Evolutionary conservation across 1,284 basidiomycete genomes (phyloP).

Genomic region (Sphagnurus paluster): DNA sequence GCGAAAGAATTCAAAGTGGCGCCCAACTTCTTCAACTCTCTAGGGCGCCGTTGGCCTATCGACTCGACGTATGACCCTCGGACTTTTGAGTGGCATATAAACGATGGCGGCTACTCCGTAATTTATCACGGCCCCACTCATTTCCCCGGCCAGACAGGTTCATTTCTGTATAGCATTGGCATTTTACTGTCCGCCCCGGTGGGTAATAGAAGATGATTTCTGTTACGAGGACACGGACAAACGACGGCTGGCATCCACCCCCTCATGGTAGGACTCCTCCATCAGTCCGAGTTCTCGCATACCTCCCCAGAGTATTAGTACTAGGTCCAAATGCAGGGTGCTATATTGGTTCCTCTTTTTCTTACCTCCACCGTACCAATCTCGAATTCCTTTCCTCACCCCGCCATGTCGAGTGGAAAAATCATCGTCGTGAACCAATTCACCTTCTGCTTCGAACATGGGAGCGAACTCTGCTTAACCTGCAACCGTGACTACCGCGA

Average conservation of each 20-base stretch:
- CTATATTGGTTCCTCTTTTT: neutral
- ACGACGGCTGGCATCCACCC: slow-evolving; percentile 3
- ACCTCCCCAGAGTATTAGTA: slow-evolving; percentile 6
- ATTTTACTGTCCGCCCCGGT: neutral
- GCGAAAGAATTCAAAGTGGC: too few species aligned
- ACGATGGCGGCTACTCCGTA: too few species aligned
- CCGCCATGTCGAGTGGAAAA: slow-evolving; percentile 10
- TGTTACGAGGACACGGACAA: neutral
- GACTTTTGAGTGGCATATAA: too few species aligned
- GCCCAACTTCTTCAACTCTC: too few species aligned
- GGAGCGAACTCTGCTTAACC: slow-evolving; percentile 12
- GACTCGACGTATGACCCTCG: too few species aligned
- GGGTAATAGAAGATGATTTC: neutral
- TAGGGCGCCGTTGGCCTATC: too few species aligned
- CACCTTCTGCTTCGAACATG: slow-evolving; percentile 16
- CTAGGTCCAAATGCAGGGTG: neutral
- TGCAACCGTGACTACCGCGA: slow-evolving; percentile 15
- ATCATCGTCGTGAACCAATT: slow-evolving; percentile 17
- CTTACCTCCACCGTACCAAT: neutral
- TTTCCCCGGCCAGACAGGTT: too few species aligned
- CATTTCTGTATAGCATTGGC: too few species aligned
- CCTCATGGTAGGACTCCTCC: slow-evolving; percentile 9
- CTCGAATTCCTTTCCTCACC: neutral
- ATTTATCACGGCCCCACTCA: too few species aligned
- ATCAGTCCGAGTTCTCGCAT: slow-evolving; percentile 6